Conservation (phyloP, 1,284 basidiomycete genomes). For the Ceratobasidium sp. region DNA sequence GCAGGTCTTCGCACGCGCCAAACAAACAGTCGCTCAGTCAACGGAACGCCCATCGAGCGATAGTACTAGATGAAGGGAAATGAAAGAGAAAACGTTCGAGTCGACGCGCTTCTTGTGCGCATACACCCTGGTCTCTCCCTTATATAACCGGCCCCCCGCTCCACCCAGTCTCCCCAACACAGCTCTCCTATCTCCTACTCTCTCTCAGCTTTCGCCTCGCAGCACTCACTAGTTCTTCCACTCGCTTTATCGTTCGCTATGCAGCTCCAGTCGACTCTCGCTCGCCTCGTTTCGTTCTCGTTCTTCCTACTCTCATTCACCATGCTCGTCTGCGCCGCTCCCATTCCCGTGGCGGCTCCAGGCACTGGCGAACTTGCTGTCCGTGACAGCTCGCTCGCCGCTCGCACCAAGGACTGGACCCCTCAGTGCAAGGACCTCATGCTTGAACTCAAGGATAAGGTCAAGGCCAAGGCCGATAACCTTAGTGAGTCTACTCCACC, state of each 20-base stretch:
- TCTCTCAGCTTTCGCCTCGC: conserved; percentile 11
- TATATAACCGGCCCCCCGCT: conserved; percentile 23
- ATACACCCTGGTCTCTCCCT: not conserved
- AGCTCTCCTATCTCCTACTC: conserved; percentile 36
- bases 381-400: conserved; percentile 11
- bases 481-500: not conserved
- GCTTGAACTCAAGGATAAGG: not conserved
- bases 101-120: conserved; percentile 14
- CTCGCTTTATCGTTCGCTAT: conserved; percentile 14
- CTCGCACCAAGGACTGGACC: conserved; percentile 14
- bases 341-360: too few relatives aligned
- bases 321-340: conserved; percentile 32
- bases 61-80: too few relatives aligned
- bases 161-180: conserved; percentile 35
- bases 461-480: not conserved
- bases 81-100: not conserved
- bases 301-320: conserved; percentile 32
- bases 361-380: not conserved
- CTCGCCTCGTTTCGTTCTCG: conserved; percentile 24
- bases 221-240: conserved; percentile 1
- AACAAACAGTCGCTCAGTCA: too few relatives aligned
- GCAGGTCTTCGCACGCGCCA: too few relatives aligned
- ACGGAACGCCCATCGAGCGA: too few relatives aligned
- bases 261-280: conserved; percentile 39
- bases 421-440: not conserved